Base-by-base conservation (phyloP, 2,329 filamentous ascomycete genomes). In the Zymoseptoria passerinii region DNA sequence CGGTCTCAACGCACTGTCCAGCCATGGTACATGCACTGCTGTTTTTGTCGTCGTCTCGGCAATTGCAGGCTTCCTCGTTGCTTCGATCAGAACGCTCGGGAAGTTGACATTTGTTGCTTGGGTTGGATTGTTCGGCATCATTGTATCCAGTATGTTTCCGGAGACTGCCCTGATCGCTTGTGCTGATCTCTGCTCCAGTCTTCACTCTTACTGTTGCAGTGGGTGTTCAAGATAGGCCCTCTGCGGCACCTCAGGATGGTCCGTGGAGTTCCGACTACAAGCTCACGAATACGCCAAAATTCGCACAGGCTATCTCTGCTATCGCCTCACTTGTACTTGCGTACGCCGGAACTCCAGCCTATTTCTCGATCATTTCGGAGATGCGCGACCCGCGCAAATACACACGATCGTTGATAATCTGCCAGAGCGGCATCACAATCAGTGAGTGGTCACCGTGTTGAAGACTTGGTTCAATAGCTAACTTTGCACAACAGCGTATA, bases 351-450 rank as follows among this genome's bases (percentile, higher is more conserved):
- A 60, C 61, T 8, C 55, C 58, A 1, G 59, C 55, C 16, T 76
- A 72, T 63, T 71, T 75, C 64, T 65, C 70, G 7, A 72, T 76
- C 49, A 68, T 70, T 0, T 68, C 73, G 2, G 74, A 76, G 60
- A 76, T 76, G 74, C 67, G 67, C 1, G 65, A 73, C 1, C 72
- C 71, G 1, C 58, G 59, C 1, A 61, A 72, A 9, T 76, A 71
- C 52, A 68, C 67, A 49, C 67, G 67, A 16, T 59, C 73, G 0
- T 57, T 76, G 55, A 57, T 72, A 28, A 68, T 71, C 53, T 67
- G 62, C 50, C 62, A 66, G 40, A 49, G 52, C 3, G 51, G 58
- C 4, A 60, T 68, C 20, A 63, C 61, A 2, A 44, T 57, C 23
- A 58, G 50, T 52, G 28, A 28, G 50, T 52, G 35, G 10, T 29